A percentile compares a stretch with the other conserved stretches of the same genome.
phyloP scores from a whole-genome alignment of 2,329 filamentous ascomycete genomes.

The Samsoniella hepiali region DNA sequence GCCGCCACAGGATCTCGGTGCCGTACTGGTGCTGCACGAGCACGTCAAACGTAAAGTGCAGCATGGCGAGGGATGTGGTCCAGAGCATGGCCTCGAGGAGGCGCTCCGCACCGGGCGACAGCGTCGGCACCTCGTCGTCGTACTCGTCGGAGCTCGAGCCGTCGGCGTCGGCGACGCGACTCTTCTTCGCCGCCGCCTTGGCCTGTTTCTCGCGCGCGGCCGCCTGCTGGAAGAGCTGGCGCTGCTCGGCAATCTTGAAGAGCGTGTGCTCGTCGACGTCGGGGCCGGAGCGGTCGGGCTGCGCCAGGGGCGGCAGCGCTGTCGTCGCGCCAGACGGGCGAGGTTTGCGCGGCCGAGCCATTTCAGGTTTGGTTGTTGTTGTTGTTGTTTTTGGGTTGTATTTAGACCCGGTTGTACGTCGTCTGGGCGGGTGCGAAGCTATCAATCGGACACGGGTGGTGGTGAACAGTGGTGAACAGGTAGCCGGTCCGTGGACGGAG shows the following conservation, averaged over 20 bases:
- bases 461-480: no score
- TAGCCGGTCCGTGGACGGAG: no score
- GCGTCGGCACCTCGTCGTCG: constrained; percentile 30
- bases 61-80: constrained; percentile 61
- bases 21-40: constrained; percentile 77
- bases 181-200: constrained; percentile 18
- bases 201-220: constrained; percentile 35
- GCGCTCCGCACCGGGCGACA: constrained; percentile 48
- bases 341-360: constrained; percentile 16
- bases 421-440: not conserved
- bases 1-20: constrained; percentile 59
- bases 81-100: constrained; percentile 56
- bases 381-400: not conserved
- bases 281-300: constrained; percentile 65
- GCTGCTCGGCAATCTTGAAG: constrained; percentile 67
- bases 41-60: constrained; percentile 77
- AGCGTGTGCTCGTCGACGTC: constrained; percentile 58
- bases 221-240: constrained; percentile 54
- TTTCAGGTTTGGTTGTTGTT: not conserved
- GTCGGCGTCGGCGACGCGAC: constrained; percentile 13
- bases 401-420: not conserved
- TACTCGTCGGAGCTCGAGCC: constrained; percentile 30
- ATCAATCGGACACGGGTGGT: not conserved
- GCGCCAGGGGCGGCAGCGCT: constrained; percentile 36
- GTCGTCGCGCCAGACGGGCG: not conserved